Percentiles rank a stretch among this genome's conserved stretches.
phyloP scores from a whole-genome alignment of 352 stramenopile species.

The Hyaloperonospora arabidopsidis region DNA sequence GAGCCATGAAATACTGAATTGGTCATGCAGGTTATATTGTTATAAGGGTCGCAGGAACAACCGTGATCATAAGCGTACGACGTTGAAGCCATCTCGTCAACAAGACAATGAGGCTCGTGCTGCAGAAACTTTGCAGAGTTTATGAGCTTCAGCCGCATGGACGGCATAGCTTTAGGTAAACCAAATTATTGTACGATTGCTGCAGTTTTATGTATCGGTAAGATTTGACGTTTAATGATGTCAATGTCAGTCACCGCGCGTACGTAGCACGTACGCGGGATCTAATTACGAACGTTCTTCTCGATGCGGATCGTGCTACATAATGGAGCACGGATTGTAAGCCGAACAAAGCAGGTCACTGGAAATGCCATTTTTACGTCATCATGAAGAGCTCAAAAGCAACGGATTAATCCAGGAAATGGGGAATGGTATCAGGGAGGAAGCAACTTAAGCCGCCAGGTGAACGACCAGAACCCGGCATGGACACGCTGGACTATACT shows the following conservation, averaged over 20 bases:
- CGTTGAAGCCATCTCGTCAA: slow-evolving; percentile 1
- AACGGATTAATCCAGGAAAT: background rate
- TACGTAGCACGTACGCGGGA: no score
- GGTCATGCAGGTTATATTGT: no score
- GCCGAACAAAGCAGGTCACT: slow-evolving; percentile 18
- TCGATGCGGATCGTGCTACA: no score
- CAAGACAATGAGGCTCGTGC: slow-evolving; percentile 2
- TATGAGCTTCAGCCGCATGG: background rate
- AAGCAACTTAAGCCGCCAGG: slow-evolving; percentile 1
- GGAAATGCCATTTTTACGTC: slow-evolving; percentile 12
- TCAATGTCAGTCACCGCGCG: no score
- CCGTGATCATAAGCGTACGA: background rate
- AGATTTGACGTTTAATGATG: no score
- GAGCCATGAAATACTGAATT: no score
- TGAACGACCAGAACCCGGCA: slow-evolving; percentile 7
- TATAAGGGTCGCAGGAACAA: no score
- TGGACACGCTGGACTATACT: background rate
- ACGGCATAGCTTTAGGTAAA: background rate
- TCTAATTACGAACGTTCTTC: no score
- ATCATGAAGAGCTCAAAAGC: no score
- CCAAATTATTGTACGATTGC: no score
- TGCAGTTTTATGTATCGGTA: no score
- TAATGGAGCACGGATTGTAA: background rate
- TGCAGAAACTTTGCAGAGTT: background rate
- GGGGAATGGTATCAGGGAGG: slow-evolving; percentile 1